Base-by-base conservation (phyloP, 192 early-diverging fungal species). In the Coemansia erecta region DNA sequence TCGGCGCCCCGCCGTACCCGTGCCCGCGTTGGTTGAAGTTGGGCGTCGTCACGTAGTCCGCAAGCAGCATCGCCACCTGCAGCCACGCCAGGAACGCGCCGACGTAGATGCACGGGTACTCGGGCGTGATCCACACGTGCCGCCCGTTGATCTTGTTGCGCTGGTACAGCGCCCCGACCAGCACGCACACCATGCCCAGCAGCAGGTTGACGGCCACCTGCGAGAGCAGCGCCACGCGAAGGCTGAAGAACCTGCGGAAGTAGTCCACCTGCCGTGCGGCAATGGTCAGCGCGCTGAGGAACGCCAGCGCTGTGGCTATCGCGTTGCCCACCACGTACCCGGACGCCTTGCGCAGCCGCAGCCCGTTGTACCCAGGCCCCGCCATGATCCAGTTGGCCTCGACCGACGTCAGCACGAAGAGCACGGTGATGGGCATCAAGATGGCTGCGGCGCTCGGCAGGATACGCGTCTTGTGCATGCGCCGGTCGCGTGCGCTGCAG, bases 341-440 rank as follows among this genome's bases (percentile, higher is more conserved):
- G 23, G 58, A 53, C n/a, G 49, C 54, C 61, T 80, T 80, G 11
- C 26, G 15, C 21, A 80, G 19, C 10, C 72, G 60, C 18, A 40
- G 60, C 4, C 68, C 72, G 35, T 64, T 47, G 51, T 43, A 65
- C 2, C 77, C 77, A 5, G 61, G 61, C 3, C 51, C 72, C 2
- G 60, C 24, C 56, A 70, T 68, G 44, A 67, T 66, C 77, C 77
- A 80, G 61, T 74, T 71, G 31, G 44, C 72, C 37, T 80, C 77
- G 33, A 80, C 64, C 11, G 77, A 63, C 8, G 77, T 80, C 62
- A 80, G 44, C 15, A 80, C 72, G 62, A 71, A 80, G 39, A 74
- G 47, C 18, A 73, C 60, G 0, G 67, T 70, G 24, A 67, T 37
- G 1, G 77, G 77, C 72, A 74, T 73, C 23, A 74, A 39, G 5